Evolutionary conservation across 2,329 filamentous ascomycete species (phyloP).

Genomic region (Rutstroemia sydowiana): DNA sequence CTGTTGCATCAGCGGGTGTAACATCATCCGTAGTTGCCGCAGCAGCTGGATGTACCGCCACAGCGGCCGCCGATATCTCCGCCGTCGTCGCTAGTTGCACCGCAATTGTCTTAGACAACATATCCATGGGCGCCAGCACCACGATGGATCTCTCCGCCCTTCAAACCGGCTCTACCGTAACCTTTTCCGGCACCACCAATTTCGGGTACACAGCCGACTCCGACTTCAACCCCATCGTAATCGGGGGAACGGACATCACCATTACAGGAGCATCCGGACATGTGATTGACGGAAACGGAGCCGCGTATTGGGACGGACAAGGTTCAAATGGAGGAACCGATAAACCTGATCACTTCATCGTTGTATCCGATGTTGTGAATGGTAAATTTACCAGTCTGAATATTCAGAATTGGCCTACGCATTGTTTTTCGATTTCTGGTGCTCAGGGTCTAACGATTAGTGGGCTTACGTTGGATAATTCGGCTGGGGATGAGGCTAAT

Average conservation of each 20-base stretch:
- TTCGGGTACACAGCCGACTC: constrained; percentile 59
- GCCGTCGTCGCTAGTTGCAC: constrained; percentile 35
- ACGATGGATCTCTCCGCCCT: constrained; percentile 36
- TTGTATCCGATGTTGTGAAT: constrained; percentile 41
- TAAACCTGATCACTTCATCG: constrained; percentile 58
- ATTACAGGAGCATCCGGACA: constrained; percentile 21
- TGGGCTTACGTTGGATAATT: constrained; percentile 49
- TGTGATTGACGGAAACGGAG: constrained; percentile 44
- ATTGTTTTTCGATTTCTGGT: constrained; percentile 41
- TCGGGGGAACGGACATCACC: constrained; percentile 20
- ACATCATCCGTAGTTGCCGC: background rate
- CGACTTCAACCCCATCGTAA: constrained; percentile 49
- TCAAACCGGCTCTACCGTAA: constrained; percentile 38
- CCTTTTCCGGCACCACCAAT: constrained; percentile 57
- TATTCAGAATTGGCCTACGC: constrained; percentile 48
- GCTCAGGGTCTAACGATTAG: constrained; percentile 38
- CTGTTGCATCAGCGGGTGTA: background rate
- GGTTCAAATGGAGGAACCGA: constrained; percentile 50
- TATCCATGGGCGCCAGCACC: constrained; percentile 33
- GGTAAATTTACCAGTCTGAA: constrained; percentile 44
- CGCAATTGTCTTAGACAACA: constrained; percentile 34
- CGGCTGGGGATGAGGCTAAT: no score
- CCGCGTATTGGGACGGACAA: constrained; percentile 48
- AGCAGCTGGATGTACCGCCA: constrained; percentile 42
- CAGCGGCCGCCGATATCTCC: constrained; percentile 35